phyloP scores from a whole-genome alignment of 2,329 filamentous ascomycete species.

The Monosporascus ibericus region DNA sequence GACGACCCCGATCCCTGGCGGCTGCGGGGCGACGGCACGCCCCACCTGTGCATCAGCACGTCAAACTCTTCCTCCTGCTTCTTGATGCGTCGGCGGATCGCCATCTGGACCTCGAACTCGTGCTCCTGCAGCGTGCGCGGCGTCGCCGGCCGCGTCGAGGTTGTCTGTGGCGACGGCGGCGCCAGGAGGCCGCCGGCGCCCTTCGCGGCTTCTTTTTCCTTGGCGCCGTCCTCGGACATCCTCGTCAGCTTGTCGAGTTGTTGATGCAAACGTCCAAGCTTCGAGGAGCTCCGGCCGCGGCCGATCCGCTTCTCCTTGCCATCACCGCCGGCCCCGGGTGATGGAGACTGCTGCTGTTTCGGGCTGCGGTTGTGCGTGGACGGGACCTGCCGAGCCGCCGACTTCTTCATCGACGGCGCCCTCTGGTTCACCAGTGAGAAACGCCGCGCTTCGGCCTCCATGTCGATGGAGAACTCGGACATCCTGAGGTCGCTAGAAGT shows the following conservation, averaged over 20 bases:
- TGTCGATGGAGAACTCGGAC: not conserved
- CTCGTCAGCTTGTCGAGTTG: not conserved
- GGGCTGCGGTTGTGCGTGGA: not conserved
- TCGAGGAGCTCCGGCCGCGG: not conserved
- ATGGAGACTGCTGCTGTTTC: not conserved
- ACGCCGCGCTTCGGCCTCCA: not conserved
- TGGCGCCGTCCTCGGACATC: not conserved
- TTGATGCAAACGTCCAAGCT: not conserved
- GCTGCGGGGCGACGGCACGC: not conserved
- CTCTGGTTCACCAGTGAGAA: not conserved
- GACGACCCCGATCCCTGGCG: not conserved
- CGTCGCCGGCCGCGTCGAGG: not conserved
- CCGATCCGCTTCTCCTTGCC: not conserved
- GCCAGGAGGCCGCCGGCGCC: not conserved
- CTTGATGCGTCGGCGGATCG: conserved; percentile 3
- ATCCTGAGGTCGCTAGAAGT: not conserved
- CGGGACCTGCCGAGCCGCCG: not conserved
- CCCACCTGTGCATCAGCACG: conserved; percentile 1
- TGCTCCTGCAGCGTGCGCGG: not conserved
- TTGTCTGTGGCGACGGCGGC: not conserved
- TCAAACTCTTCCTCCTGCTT: conserved; percentile 2
- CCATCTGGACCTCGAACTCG: conserved; percentile 1
- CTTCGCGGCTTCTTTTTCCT: not conserved
- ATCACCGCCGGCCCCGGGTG: not conserved
- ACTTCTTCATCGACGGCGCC: not conserved